Conservation (phyloP, 352 stramenopile species). For the Phytophthora idaei region DNA sequence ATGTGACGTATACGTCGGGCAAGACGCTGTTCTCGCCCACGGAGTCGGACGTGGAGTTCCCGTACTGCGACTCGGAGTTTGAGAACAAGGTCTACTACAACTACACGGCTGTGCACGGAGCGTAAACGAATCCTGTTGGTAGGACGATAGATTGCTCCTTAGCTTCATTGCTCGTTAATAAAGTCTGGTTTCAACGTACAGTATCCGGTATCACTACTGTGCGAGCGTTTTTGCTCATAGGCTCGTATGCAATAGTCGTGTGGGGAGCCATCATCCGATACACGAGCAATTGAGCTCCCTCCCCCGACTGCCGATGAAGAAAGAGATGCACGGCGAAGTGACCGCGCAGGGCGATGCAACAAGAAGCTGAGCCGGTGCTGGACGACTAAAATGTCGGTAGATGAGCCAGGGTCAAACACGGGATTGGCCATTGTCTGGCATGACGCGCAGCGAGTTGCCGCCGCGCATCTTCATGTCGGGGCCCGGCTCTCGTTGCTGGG, state of each 20-base stretch:
- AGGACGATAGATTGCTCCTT: neutral
- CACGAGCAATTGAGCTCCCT: no score
- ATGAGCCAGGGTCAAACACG: neutral
- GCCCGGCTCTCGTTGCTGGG: constrained; percentile 12
- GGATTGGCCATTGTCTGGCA: constrained; percentile 9
- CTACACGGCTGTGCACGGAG: constrained; percentile 28
- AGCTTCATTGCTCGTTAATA: neutral
- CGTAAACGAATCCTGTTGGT: neutral
- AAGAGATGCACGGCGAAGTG: neutral
- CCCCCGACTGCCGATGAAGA: no score
- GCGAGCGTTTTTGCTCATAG: no score
- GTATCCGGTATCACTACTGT: no score
- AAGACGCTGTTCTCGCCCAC: constrained; percentile 24
- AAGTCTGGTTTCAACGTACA: neutral
- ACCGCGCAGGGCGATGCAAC: neutral
- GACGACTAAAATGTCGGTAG: neutral
- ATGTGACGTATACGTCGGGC: constrained; percentile 33
- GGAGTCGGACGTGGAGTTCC: constrained; percentile 27
- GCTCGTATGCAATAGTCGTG: no score
- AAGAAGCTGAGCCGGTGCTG: neutral
- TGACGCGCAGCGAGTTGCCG: constrained; percentile 27
- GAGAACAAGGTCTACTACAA: constrained; percentile 36
- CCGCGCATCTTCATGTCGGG: constrained; percentile 17
- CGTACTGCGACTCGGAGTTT: constrained; percentile 26
- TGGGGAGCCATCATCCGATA: no score